Base-by-base conservation (phyloP, 1,284 basidiomycete genomes). In the Xerocomus cyaneibrunnescens region DNA sequence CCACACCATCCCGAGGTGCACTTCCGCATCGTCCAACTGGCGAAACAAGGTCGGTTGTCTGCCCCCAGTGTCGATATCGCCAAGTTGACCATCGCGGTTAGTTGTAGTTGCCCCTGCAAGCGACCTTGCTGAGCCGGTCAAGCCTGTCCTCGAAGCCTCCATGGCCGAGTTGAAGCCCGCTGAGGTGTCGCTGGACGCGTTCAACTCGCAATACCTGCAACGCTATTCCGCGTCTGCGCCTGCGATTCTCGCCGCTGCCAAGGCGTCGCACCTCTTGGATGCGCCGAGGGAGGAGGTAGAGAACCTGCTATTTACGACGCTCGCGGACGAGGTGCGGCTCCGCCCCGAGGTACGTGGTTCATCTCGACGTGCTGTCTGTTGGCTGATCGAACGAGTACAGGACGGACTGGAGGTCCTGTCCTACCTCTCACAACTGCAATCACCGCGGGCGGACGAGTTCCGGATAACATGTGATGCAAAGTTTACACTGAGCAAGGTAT, bases 191-290 rank as follows among this genome's bases (percentile, higher is more conserved):
- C 62, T 84, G 9, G 84, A 87, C 36, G 78, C 76, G 0, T 87
- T 80, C 71, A 93, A 90, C 62, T 81, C 85, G 9, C 83, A 88
- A 55, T 92, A 85, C 58, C 74, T 91, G 13, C 90, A 94, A 67
- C 75, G 67, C 21, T 76, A 85, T 50, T 73, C 81, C 1, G 62
- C 70, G 2, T 76, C 76, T 25, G 74, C 80, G 0, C 58, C 62
- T 3, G 81, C 82, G 1, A 72, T 88, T 35, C 71, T 94, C 14
- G 84, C 80, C 1, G 75, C 76, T 34, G 88, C 89, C 3, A 76
- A 78, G 62, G 84, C 75, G 2, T 71, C 77, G 31, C 69, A 65
- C 3, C 59, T 67, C 7, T 66, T 89, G 27, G 74, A 74, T 2
- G 71, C 77, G 0, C 74, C 82, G 5, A 57, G 66, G 31, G 76